Base-by-base conservation (phyloP, 306 rosid genomes). In the Vicia villosa region DNA sequence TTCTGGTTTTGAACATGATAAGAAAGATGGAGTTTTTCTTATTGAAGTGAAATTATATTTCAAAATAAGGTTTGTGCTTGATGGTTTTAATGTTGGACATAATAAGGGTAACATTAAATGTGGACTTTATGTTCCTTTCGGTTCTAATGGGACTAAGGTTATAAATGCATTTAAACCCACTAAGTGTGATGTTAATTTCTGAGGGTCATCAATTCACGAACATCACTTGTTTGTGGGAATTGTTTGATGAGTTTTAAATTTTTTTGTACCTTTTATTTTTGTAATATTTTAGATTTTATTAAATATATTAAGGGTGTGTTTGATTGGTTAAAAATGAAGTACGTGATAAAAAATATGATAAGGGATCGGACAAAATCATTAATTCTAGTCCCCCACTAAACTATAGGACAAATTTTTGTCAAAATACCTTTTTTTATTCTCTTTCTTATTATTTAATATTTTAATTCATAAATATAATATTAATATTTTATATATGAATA, bases 1-100 rank as follows among this genome's bases (percentile, higher is more conserved):
- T 6, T 28, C 75, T 1, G 15, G 66, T 10, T 87, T 77, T 21
- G 69, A 79, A 2, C 9, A 49, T 15, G 81, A 89, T 24, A 75
- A 60, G 45, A 38, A 2, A 9, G 20, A 15, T 0, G 84, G 83
- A 45, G 40, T 32, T 16, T 89, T 76, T 50, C 20, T 46, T 14
- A 69, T 91, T 4, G 78, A 82, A 11, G 70, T 91, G 50, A 83
- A 68, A 69, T 72, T 91, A 2, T 17, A 88, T 20, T 79, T 88
- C 17, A 45, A 32, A 11, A 62, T 91, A 1, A 74, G 91, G 77
- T 80, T 83, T 64, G 79, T 79, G 69, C 65, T 83, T n/a, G 85
- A 86, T 1, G 65, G 20, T 12, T 4, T 74, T 47, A 81, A 72
- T 42, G 21, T 46, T 0, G 66, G 68, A 2, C n/a, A 28, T 13